Conservation (phyloP, 2,329 filamentous ascomycete species). For the Dothideomycetes sp. region DNA sequence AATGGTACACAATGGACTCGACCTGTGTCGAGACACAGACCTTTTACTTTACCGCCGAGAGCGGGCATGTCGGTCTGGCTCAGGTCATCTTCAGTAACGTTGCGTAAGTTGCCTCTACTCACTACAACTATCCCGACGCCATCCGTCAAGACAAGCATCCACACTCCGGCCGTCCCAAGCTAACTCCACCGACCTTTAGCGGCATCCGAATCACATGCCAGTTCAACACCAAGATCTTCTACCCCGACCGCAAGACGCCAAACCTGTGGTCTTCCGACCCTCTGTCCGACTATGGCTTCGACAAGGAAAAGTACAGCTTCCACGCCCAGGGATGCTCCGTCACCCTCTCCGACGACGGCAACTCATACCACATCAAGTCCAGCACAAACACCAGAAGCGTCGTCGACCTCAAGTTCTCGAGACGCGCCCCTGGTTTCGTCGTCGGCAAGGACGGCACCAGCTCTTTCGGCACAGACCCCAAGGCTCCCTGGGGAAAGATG, state of each 20-base stretch:
- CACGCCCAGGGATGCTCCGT: constrained; percentile 77
- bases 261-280: constrained; percentile 77
- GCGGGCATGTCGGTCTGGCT: constrained; percentile 63
- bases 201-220: constrained; percentile 84
- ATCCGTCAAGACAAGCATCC: too few species aligned
- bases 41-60: constrained; percentile 80
- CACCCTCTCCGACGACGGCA: constrained; percentile 76
- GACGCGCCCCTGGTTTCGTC: constrained; percentile 68
- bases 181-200: constrained; percentile 35
- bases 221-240: constrained; percentile 91
- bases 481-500: constrained; percentile 85
- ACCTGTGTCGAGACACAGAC: constrained; percentile 91
- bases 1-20: constrained; percentile 70
- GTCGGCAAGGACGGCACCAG: constrained; percentile 75
- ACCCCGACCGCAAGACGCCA: constrained; percentile 55
- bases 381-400: constrained; percentile 68
- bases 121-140: too few species aligned
- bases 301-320: constrained; percentile 71
- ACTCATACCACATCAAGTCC: constrained; percentile 79
- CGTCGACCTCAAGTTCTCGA: constrained; percentile 76
- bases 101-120: constrained; percentile 51
- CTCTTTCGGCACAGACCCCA: constrained; percentile 74
- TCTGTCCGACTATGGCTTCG: constrained; percentile 70
- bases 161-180: constrained; percentile 8
- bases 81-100: constrained; percentile 99